These are phyloP conservation scores for Syzygium syzygioides DNA, from an alignment of 441 rosid genomes.

Conservation along the genomic window DNA sequence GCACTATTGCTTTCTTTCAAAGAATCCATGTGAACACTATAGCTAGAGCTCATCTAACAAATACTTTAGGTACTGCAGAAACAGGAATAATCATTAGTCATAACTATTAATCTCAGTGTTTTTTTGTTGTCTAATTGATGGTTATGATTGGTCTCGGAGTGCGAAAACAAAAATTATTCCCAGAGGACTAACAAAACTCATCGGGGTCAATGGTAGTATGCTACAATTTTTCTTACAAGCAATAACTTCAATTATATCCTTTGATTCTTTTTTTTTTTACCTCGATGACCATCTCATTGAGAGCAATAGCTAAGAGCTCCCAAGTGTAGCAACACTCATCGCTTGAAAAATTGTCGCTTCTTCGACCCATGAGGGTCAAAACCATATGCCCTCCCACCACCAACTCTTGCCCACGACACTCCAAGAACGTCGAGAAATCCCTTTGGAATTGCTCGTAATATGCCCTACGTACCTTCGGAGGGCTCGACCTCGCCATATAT, in stretches of 20 bases:
- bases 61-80: background rate
- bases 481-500: background rate
- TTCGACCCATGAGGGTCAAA: background rate
- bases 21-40: background rate
- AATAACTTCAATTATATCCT: background rate
- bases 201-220: no score
- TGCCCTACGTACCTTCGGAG: background rate
- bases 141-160: no score
- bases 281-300: constrained; percentile 4
- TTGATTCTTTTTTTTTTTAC: background rate
- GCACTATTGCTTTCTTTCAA: background rate
- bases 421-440: background rate
- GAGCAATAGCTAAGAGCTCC: background rate
- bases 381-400: constrained; percentile 1
- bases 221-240: no score
- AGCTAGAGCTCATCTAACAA: background rate
- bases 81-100: background rate
- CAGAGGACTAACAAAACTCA: no score
- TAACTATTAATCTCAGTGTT: no score
- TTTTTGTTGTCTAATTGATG: no score
- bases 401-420: background rate
- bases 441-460: background rate
- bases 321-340: background rate
- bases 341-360: background rate
- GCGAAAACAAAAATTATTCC: no score